These are phyloP conservation scores for Penicillium digitatum DNA, from an alignment of 2,329 filamentous ascomycete genomes.

Conservation along the genomic window DNA sequence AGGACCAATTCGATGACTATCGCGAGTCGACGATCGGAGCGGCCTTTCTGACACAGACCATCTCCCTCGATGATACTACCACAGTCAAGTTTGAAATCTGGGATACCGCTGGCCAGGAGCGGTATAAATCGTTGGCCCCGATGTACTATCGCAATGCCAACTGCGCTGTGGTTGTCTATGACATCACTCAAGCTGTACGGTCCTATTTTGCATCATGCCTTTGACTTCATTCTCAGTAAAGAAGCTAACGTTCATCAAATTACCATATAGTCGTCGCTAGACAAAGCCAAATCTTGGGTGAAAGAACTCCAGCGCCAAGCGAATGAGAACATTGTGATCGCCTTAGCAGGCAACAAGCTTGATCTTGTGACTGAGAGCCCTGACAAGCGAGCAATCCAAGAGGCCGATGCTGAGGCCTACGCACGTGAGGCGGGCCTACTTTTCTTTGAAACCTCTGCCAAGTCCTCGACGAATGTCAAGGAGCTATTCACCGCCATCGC, in stretches of 20 bases:
- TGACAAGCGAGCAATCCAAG: slow-evolving; percentile 87
- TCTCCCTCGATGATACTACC: slow-evolving; percentile 94
- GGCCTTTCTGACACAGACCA: slow-evolving; percentile 97
- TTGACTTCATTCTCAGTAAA: neutral
- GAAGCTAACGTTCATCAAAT: slow-evolving; percentile 16
- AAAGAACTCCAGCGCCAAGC: slow-evolving; percentile 98
- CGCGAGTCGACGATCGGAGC: slow-evolving; percentile 97
- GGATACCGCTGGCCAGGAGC: slow-evolving; percentile 97
- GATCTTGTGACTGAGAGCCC: slow-evolving; percentile 92
- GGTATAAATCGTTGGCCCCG: slow-evolving; percentile 96
- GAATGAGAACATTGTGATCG: slow-evolving; percentile 99
- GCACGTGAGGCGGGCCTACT: slow-evolving; percentile 87
- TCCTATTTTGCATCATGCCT: neutral
- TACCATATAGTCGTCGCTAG: slow-evolving; percentile 71
- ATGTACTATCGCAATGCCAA: slow-evolving; percentile 99
- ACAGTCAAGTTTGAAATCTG: slow-evolving; percentile 99
- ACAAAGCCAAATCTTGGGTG: slow-evolving; percentile 99
- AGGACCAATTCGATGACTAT: slow-evolving; percentile 99
- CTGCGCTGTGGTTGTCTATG: slow-evolving; percentile 98
- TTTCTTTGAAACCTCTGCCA: slow-evolving; percentile 98
- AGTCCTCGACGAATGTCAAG: slow-evolving; percentile 92
- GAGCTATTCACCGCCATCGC: slow-evolving; percentile 97
- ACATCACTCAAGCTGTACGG: slow-evolving; percentile 96
- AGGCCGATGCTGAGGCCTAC: slow-evolving; percentile 90
- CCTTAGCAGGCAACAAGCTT: slow-evolving; percentile 94